A percentile compares a stretch with the other conserved stretches of the same genome.
These are phyloP conservation scores for Cairneyella variabilis DNA, from an alignment of 495 filamentous ascomycete species.

Conservation along the genomic window DNA sequence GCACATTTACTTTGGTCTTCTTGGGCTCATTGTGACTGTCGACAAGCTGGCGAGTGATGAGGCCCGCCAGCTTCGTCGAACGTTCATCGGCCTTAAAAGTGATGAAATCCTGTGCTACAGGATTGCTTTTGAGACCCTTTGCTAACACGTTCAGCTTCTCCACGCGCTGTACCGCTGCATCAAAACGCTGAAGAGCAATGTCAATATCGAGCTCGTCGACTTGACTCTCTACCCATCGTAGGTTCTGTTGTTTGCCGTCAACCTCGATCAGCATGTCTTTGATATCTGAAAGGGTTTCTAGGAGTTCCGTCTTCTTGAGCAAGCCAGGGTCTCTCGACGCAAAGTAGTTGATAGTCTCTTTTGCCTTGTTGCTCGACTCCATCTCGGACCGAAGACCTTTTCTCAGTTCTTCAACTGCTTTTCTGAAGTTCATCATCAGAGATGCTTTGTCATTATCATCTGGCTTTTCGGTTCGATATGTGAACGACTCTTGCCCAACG, in stretches of 20 bases:
- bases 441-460: slow-evolving; percentile 71
- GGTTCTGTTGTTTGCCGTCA: slow-evolving; percentile 91
- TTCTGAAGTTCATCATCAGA: slow-evolving; percentile 82
- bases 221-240: slow-evolving; percentile 92
- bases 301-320: slow-evolving; percentile 67
- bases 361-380: slow-evolving; percentile 70
- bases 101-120: slow-evolving; percentile 83
- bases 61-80: slow-evolving; percentile 69
- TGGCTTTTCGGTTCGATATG: slow-evolving; percentile 77
- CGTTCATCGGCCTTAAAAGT: slow-evolving; percentile 84
- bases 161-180: slow-evolving; percentile 73
- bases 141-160: slow-evolving; percentile 79
- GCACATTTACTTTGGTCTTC: slow-evolving; percentile 68
- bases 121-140: slow-evolving; percentile 75
- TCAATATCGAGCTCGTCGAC: slow-evolving; percentile 95
- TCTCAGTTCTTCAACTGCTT: slow-evolving; percentile 85
- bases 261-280: slow-evolving; percentile 88
- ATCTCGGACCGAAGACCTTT: slow-evolving; percentile 78
- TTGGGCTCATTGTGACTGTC: slow-evolving; percentile 66
- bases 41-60: slow-evolving; percentile 70
- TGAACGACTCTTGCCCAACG: slow-evolving; percentile 86
- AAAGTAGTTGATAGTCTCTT: slow-evolving; percentile 80
- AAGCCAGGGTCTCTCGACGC: slow-evolving; percentile 65
- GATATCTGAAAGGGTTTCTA: slow-evolving; percentile 64
- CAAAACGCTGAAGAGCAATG: slow-evolving; percentile 88